These are phyloP conservation scores for Helichrysum umbraculigerum DNA, from an alignment of 129 eudicot species.

Conservation along the genomic window DNA sequence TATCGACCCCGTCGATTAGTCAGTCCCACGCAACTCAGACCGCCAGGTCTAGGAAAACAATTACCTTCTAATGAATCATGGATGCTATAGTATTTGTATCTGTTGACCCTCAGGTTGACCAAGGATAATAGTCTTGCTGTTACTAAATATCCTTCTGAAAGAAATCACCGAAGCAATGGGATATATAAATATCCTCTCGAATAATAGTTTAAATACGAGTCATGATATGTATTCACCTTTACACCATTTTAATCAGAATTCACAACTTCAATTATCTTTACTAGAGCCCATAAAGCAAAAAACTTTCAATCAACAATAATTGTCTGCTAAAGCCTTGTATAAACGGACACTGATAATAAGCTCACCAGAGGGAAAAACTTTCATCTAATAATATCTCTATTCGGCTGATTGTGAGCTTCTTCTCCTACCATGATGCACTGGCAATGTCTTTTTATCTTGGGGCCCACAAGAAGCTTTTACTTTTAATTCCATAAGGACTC, in stretches of 20 bases:
- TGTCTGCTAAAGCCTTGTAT: slow-evolving; percentile 12
- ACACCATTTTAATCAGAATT: neutral
- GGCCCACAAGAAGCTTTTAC: slow-evolving; percentile 47
- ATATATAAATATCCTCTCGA: neutral
- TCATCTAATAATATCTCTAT: slow-evolving; percentile 23
- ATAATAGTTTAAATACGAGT: neutral
- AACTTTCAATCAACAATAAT: neutral
- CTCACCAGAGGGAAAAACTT: slow-evolving; percentile 21
- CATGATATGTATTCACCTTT: slow-evolving; percentile 9
- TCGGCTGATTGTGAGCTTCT: slow-evolving; percentile 33
- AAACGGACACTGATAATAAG: slow-evolving; percentile 11
- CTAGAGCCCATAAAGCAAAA: neutral
- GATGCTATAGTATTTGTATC: neutral
- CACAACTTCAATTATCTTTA: slow-evolving; percentile 10
- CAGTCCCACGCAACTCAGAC: neutral
- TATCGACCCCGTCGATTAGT: neutral
- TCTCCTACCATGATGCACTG: slow-evolving; percentile 41
- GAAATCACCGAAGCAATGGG: neutral
- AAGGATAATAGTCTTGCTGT: neutral
- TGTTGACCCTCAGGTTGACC: neutral
- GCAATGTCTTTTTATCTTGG: slow-evolving; percentile 43
- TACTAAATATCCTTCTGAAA: neutral
- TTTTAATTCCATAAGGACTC: slow-evolving; percentile 63
- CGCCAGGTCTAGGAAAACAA: neutral
- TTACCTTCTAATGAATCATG: neutral